Percentiles rank a stretch among this genome's conserved stretches.
phyloP scores from a whole-genome alignment of 139 green algal genomes.

The Volvox africanus region DNA sequence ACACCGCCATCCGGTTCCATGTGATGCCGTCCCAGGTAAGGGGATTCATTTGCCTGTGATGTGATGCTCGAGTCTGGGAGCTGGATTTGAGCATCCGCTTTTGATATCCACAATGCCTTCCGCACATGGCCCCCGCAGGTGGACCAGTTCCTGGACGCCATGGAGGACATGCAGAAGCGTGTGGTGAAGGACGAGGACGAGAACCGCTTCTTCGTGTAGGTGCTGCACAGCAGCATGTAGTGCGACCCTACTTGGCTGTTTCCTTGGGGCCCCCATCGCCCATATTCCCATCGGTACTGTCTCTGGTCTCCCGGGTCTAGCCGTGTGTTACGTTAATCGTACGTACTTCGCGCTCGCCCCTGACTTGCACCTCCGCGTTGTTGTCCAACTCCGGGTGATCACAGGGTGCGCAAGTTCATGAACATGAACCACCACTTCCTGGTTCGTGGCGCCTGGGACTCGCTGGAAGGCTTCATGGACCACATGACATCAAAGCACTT shows the following conservation, averaged over 20 bases:
- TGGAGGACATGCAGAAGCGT: background rate
- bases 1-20: slow-evolving; percentile 23
- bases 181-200: background rate
- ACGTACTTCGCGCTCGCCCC: no score
- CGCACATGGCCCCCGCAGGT: background rate
- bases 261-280: no score
- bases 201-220: slow-evolving; percentile 28
- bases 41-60: background rate
- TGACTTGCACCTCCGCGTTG: no score
- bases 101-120: background rate
- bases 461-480: slow-evolving; percentile 8
- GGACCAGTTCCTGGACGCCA: background rate
- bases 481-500: slow-evolving; percentile 19
- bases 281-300: no score
- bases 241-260: no score
- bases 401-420: slow-evolving; percentile 23
- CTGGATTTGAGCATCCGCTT: background rate
- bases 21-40: slow-evolving; percentile 17
- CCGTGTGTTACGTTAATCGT: no score
- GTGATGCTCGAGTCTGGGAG: background rate
- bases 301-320: no score
- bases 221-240: no score
- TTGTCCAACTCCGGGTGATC: no score
- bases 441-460: slow-evolving; percentile 18
- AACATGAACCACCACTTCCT: slow-evolving; percentile 46